Conservation (phyloP, 2,329 filamentous ascomycete genomes). For the Cercospora zeae-maydis region DNA sequence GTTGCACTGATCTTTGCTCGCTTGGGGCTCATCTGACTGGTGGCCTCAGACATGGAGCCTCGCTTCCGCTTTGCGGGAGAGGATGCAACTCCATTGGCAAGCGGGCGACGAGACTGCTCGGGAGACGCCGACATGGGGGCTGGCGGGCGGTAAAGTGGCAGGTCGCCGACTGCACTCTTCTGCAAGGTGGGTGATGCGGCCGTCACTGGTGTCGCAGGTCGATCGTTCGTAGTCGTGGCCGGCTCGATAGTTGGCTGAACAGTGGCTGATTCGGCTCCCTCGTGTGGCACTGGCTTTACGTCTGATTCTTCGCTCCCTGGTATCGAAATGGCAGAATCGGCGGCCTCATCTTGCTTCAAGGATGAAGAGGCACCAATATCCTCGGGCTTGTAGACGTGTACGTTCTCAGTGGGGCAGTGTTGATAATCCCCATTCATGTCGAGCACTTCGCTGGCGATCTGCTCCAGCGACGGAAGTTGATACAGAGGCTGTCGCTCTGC, state of each 20-base stretch:
- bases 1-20: constrained; percentile 15
- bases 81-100: constrained; percentile 14
- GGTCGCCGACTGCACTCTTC: constrained; percentile 15
- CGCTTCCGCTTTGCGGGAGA: constrained; percentile 26
- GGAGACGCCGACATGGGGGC: constrained; percentile 31
- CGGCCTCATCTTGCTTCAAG: constrained; percentile 29
- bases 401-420: constrained; percentile 16
- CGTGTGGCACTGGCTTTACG: constrained; percentile 6
- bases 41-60: constrained; percentile 17
- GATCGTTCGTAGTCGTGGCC: not conserved
- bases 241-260: constrained; percentile 12
- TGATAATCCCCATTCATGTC: constrained; percentile 35
- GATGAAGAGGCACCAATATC: constrained; percentile 16
- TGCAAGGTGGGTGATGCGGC: constrained; percentile 15
- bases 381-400: constrained; percentile 21
- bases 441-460: constrained; percentile 38
- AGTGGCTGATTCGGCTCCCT: not conserved
- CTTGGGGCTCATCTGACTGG: constrained; percentile 8
- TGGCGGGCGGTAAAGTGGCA: constrained; percentile 33
- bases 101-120: constrained; percentile 27
- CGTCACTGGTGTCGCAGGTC: not conserved
- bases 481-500: constrained; percentile 25
- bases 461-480: constrained; percentile 34
- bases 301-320: constrained; percentile 24
- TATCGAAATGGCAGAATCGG: constrained; percentile 33